phyloP scores from a whole-genome alignment of 2,329 filamentous ascomycete species.

The Hymenoscyphus repandus region DNA sequence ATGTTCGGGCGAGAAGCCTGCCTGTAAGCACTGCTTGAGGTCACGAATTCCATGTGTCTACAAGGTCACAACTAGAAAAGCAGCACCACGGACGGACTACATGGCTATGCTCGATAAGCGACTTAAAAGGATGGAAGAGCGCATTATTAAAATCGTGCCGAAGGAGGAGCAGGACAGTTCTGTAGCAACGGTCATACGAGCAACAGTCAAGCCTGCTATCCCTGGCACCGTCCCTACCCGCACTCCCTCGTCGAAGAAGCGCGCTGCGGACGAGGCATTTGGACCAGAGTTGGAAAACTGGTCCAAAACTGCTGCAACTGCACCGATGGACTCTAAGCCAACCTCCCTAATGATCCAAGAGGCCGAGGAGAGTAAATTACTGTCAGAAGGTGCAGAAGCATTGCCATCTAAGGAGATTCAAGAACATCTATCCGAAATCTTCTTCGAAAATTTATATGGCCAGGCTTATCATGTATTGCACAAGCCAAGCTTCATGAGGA shows the following conservation, averaged over 20 bases:
- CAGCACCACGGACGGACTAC: constrained; percentile 91
- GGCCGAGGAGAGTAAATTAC: constrained; percentile 68
- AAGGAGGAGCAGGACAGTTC: constrained; percentile 71
- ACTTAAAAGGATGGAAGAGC: constrained; percentile 93
- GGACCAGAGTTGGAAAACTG: constrained; percentile 75
- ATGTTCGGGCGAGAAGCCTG: constrained; percentile 94
- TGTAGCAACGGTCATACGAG: constrained; percentile 64
- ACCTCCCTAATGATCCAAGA: constrained; percentile 55
- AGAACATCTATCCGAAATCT: constrained; percentile 88
- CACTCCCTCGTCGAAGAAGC: constrained; percentile 66
- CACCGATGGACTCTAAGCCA: constrained; percentile 43
- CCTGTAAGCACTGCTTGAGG: constrained; percentile 91
- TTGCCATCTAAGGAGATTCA: constrained; percentile 83
- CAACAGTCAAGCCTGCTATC: constrained; percentile 76
- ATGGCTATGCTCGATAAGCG: constrained; percentile 99
- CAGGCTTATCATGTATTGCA: constrained; percentile 93
- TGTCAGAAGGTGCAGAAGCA: constrained; percentile 76
- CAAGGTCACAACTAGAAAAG: constrained; percentile 92
- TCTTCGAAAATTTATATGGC: constrained; percentile 93
- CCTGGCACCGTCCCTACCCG: constrained; percentile 45
- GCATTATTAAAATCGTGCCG: constrained; percentile 91
- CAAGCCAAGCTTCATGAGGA: constrained; percentile 95
- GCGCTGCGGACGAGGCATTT: constrained; percentile 83
- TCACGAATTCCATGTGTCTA: constrained; percentile 95
- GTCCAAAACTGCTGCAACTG: constrained; percentile 57